phyloP scores from a whole-genome alignment of 345 rosid genomes.

The Clausena lansium region DNA sequence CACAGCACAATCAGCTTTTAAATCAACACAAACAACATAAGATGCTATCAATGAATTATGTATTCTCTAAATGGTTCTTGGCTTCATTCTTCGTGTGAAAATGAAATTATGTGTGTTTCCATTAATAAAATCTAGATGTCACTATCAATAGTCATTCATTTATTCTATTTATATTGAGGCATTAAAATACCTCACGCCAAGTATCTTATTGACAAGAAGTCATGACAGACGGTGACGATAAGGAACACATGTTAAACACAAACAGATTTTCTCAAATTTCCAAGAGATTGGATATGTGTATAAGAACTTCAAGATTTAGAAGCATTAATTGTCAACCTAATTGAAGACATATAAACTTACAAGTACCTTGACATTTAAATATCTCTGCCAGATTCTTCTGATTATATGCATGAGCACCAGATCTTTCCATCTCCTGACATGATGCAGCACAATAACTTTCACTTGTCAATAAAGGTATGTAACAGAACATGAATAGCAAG shows the following conservation, averaged over 20 bases:
- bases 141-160: not conserved
- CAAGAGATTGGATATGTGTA: not conserved
- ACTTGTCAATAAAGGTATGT: constrained; percentile 8
- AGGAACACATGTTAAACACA: not conserved
- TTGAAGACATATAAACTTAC: constrained; percentile 2
- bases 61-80: constrained; percentile 1
- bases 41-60: not conserved
- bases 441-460: constrained; percentile 5
- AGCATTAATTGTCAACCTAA: constrained; percentile 13
- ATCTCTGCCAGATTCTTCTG: constrained; percentile 60
- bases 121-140: constrained; percentile 1
- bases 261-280: not conserved
- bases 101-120: not conserved
- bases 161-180: not conserved
- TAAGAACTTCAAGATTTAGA: not conserved
- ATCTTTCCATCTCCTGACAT: constrained; percentile 74
- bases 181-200: constrained; percentile 6
- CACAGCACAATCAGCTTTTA: constrained; percentile 19
- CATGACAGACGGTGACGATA: not conserved
- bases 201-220: not conserved
- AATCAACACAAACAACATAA: constrained; percentile 4
- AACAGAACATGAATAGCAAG: not conserved
- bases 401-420: constrained; percentile 54
- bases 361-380: constrained; percentile 71
- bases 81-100: not conserved